Conservation (phyloP, 495 filamentous ascomycete genomes). For the Xeromyces bisporus region DNA sequence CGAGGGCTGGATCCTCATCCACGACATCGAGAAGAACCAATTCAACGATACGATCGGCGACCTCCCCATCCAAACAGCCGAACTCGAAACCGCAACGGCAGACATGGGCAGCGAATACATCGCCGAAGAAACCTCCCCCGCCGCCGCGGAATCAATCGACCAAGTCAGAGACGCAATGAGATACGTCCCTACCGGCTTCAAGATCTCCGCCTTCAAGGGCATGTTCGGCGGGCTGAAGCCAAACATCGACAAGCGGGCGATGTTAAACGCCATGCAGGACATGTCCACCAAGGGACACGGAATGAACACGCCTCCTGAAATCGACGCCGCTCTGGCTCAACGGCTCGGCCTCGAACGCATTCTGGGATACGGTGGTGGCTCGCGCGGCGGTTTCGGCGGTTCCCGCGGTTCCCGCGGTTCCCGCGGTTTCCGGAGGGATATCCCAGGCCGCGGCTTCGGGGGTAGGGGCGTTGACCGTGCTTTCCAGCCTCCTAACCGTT, state of each 20-base stretch:
- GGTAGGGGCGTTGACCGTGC: too few relatives aligned
- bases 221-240: slow-evolving; percentile 22
- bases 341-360: neutral
- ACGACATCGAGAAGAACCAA: slow-evolving; percentile 37
- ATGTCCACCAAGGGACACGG: slow-evolving; percentile 44
- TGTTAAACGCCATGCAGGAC: slow-evolving; percentile 44
- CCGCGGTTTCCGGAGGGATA: too few relatives aligned
- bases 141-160: slow-evolving; percentile 17
- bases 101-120: slow-evolving; percentile 32
- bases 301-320: slow-evolving; percentile 36
- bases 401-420: too few relatives aligned
- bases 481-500: too few relatives aligned
- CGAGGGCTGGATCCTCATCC: slow-evolving; percentile 60
- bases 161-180: slow-evolving; percentile 20
- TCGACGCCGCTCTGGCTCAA: neutral
- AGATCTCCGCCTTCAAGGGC: slow-evolving; percentile 37
- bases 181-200: slow-evolving; percentile 16
- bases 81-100: slow-evolving; percentile 32
- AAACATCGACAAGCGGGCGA: slow-evolving; percentile 12
- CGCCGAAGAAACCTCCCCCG: slow-evolving; percentile 9
- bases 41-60: slow-evolving; percentile 31
- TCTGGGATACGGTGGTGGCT: too few relatives aligned
- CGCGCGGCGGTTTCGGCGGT: too few relatives aligned
- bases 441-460: too few relatives aligned
- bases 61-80: slow-evolving; percentile 44